A percentile compares a stretch with the other conserved stretches of the same genome.
phyloP scores from a whole-genome alignment of 495 filamentous ascomycete species.

The Cercophora samala region DNA sequence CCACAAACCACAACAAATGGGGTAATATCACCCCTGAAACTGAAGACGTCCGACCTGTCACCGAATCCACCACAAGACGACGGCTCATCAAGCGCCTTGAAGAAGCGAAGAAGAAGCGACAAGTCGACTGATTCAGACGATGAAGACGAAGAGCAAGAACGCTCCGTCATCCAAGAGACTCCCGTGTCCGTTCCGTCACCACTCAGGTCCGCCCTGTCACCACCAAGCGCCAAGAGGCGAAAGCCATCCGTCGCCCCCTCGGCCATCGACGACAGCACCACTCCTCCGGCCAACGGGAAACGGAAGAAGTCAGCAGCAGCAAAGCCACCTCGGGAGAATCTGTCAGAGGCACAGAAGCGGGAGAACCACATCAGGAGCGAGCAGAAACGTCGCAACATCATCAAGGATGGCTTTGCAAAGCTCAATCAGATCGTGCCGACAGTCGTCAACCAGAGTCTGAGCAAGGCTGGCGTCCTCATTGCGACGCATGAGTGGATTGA shows the following conservation, averaged over 20 bases:
- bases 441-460: conserved; percentile 64
- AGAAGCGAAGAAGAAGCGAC: conserved; percentile 16
- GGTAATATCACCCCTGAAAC: conserved; percentile 3
- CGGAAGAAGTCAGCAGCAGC: conserved; percentile 2
- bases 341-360: conserved; percentile 79
- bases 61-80: not conserved
- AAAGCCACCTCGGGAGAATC: conserved; percentile 59
- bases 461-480: conserved; percentile 73
- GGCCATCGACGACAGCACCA: not conserved
- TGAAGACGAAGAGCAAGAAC: conserved; percentile 17
- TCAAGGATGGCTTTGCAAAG: conserved; percentile 73
- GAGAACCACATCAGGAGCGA: conserved; percentile 88
- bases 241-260: not conserved
- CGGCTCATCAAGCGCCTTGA: not conserved
- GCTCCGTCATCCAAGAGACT: not conserved
- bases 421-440: conserved; percentile 68
- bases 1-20: conserved; percentile 2
- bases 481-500: conserved; percentile 73
- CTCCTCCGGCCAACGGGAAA: not conserved
- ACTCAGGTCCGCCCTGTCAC: not conserved
- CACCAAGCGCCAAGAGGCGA: not conserved
- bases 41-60: conserved; percentile 7
- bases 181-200: not conserved
- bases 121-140: conserved; percentile 12
- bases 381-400: conserved; percentile 76